These are phyloP conservation scores for Eucalyptus camaldulensis DNA, from an alignment of 345 rosid genomes.

Conservation along the genomic window DNA sequence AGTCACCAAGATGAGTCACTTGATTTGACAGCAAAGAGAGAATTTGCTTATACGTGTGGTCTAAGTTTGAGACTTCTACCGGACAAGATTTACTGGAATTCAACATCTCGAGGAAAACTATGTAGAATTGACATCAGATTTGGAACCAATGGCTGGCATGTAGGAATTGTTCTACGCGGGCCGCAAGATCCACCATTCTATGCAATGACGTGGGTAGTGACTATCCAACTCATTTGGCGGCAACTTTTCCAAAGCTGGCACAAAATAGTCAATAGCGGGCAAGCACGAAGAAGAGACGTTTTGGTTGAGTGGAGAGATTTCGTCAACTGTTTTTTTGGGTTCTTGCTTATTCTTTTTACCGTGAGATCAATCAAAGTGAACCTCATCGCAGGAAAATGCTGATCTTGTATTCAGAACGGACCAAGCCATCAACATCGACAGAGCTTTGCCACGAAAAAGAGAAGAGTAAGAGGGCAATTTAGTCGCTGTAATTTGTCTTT, in stretches of 20 bases:
- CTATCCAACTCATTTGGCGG: not conserved
- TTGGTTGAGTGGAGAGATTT: not conserved
- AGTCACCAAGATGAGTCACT: not conserved
- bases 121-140: not conserved
- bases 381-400: not conserved
- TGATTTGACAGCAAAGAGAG: not conserved
- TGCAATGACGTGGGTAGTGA: not conserved
- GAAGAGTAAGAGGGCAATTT: not conserved
- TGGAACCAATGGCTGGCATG: not conserved
- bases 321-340: not conserved
- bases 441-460: not conserved
- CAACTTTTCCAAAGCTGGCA: not conserved
- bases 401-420: not conserved
- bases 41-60: not conserved
- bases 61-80: not conserved
- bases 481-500: not conserved
- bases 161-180: not conserved
- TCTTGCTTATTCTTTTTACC: not conserved
- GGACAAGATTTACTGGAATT: not conserved
- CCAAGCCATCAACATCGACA: not conserved
- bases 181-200: not conserved
- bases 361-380: not conserved
- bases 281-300: not conserved
- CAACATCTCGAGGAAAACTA: not conserved
- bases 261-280: not conserved